phyloP scores from a whole-genome alignment of 352 stramenopile species.

The Phytophthora pini region DNA sequence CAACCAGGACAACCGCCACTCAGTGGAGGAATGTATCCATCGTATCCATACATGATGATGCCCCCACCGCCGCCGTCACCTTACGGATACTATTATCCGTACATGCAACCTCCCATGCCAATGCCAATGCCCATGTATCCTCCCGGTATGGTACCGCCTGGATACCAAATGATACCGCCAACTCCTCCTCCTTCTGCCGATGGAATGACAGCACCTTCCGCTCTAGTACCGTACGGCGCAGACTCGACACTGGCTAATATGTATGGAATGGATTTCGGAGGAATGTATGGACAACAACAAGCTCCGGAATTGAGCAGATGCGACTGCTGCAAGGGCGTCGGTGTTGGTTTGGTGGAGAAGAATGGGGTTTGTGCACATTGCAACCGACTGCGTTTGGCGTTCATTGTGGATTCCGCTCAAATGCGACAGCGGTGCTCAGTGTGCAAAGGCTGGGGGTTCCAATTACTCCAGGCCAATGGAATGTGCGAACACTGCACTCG shows the following conservation, averaged over 20 bases:
- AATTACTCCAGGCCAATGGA: constrained; percentile 52
- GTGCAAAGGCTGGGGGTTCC: constrained; percentile 67
- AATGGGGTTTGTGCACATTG: constrained; percentile 75
- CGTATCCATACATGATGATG: constrained; percentile 50
- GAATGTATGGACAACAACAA: constrained; percentile 26
- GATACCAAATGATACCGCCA: constrained; percentile 26
- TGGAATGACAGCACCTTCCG: constrained; percentile 28
- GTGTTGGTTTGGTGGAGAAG: constrained; percentile 71
- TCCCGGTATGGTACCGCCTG: constrained; percentile 29
- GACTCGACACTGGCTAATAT: constrained; percentile 26
- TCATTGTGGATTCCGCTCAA: constrained; percentile 72
- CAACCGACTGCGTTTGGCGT: constrained; percentile 70
- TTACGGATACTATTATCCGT: constrained; percentile 53
- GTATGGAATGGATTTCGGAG: constrained; percentile 18
- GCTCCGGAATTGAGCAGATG: constrained; percentile 51
- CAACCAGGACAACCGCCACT: constrained; percentile 9
- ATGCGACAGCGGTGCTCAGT: constrained; percentile 58
- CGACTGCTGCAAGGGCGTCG: constrained; percentile 56
- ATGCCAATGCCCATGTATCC: constrained; percentile 42
- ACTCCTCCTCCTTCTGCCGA: constrained; percentile 29
- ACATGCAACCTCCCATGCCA: constrained; percentile 35
- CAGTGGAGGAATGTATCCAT: constrained; percentile 39
- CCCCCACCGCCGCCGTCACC: constrained; percentile 30
- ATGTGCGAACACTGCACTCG: constrained; percentile 66
- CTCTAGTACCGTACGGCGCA: constrained; percentile 46